These are phyloP conservation scores for Rhododendron ferrugineum DNA, from an alignment of 148 eudicot species.

Conservation along the genomic window DNA sequence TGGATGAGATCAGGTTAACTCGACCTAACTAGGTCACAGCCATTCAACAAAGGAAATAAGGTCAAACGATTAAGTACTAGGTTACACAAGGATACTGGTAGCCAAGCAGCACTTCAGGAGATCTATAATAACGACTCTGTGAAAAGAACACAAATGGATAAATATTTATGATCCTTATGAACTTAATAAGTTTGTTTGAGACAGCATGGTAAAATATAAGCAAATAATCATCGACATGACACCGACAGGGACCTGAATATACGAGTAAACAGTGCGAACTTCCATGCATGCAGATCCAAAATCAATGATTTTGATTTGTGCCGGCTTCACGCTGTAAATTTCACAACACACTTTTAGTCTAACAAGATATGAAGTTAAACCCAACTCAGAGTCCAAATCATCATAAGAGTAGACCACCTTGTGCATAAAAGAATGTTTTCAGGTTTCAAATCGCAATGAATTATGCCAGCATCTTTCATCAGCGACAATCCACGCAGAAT, in stretches of 20 bases:
- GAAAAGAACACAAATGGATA: conserved; percentile 17
- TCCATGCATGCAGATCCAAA: conserved; percentile 99
- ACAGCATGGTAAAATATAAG: neutral
- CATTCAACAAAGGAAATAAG: neutral
- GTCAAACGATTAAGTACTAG: neutral
- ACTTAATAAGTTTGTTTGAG: neutral
- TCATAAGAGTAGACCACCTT: conserved; percentile 44
- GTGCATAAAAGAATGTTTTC: conserved; percentile 93
- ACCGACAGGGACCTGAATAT: conserved; percentile 68
- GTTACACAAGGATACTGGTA: conserved; percentile 76
- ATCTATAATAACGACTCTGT: conserved; percentile 99
- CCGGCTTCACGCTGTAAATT: conserved; percentile 71
- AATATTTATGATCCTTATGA: conserved; percentile 3
- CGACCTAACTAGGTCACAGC: neutral
- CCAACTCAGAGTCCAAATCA: conserved; percentile 6
- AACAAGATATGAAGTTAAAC: conserved; percentile 1
- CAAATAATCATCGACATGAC: neutral
- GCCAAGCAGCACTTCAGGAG: conserved; percentile 98
- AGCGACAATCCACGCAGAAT: conserved; percentile 81
- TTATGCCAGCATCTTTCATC: conserved; percentile 95
- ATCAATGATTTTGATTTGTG: conserved; percentile 92
- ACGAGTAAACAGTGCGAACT: conserved; percentile 90
- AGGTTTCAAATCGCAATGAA: conserved; percentile 96
- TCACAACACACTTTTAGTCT: conserved; percentile 16
- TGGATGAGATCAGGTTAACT: neutral